Conservation (phyloP, 2,329 filamentous ascomycete genomes). For the Triangularia verruculosa region DNA sequence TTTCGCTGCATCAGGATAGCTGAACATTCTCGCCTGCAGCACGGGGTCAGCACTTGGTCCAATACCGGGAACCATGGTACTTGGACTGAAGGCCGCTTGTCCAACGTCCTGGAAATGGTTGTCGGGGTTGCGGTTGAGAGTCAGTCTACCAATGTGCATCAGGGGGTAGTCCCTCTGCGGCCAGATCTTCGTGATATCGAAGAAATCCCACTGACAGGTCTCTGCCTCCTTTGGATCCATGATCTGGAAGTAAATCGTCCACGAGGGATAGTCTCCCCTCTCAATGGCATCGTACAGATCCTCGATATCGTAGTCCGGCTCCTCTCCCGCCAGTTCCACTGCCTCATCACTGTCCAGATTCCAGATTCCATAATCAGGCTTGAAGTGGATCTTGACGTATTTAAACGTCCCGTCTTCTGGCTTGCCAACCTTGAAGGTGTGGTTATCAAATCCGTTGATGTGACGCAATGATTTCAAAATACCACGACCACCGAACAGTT, state of each 20-base stretch:
- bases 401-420: conserved; percentile 42
- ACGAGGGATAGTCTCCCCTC: conserved; percentile 43
- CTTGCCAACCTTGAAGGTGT: conserved; percentile 48
- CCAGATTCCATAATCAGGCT: conserved; percentile 44
- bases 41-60: conserved; percentile 52
- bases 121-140: conserved; percentile 43
- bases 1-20: conserved; percentile 54
- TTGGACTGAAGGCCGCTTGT: conserved; percentile 56
- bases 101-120: conserved; percentile 44
- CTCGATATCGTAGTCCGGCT: conserved; percentile 51
- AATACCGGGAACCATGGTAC: conserved; percentile 54
- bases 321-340: conserved; percentile 36
- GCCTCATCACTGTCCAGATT: conserved; percentile 42
- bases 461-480: conserved; percentile 46
- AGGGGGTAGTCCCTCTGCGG: conserved; percentile 52
- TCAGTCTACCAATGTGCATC: conserved; percentile 50
- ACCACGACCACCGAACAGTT: conserved; percentile 48
- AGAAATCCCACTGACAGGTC: conserved; percentile 46
- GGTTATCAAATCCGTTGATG: conserved; percentile 46
- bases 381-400: conserved; percentile 52
- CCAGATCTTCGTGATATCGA: conserved; percentile 60
- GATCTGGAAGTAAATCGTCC: conserved; percentile 53
- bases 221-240: conserved; percentile 52
- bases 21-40: conserved; percentile 53
- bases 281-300: conserved; percentile 48